phyloP scores from a whole-genome alignment of 345 rosid species.

The Pelargonium nanum region DNA sequence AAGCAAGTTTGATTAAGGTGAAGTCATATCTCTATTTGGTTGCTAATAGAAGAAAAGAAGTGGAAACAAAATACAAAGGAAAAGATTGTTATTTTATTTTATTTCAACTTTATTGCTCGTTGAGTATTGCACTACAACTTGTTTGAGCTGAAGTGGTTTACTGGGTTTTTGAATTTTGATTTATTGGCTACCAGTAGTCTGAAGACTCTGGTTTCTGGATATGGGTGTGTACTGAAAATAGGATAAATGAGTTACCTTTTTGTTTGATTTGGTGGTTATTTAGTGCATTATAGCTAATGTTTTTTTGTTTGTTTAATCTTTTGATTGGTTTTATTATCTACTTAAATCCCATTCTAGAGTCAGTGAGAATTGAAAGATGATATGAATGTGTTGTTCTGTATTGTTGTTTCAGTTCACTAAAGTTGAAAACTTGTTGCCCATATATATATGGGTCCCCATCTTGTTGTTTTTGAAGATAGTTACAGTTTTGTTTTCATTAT shows the following conservation, averaged over 20 bases:
- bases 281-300: background rate
- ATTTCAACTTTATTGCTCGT: background rate
- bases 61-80: background rate
- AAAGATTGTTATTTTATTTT: background rate
- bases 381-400: background rate
- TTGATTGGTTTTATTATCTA: background rate
- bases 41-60: conserved; percentile 10
- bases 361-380: background rate
- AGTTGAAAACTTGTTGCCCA: background rate
- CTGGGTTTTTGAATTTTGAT: background rate
- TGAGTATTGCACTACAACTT: background rate
- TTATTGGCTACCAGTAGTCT: background rate
- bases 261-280: background rate
- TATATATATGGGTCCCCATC: background rate
- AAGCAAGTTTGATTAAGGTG: conserved; percentile 1
- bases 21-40: conserved; percentile 10
- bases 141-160: background rate
- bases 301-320: too few relatives aligned
- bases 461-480: background rate
- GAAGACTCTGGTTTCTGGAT: background rate
- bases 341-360: background rate
- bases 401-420: background rate
- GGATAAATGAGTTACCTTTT: background rate
- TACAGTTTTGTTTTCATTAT: background rate
- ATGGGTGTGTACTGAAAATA: background rate